A percentile compares a stretch with the other conserved stretches of the same genome.
Evolutionary conservation across 2,329 filamentous ascomycete species (phyloP).

Genomic region (Diaporthe sp.): DNA sequence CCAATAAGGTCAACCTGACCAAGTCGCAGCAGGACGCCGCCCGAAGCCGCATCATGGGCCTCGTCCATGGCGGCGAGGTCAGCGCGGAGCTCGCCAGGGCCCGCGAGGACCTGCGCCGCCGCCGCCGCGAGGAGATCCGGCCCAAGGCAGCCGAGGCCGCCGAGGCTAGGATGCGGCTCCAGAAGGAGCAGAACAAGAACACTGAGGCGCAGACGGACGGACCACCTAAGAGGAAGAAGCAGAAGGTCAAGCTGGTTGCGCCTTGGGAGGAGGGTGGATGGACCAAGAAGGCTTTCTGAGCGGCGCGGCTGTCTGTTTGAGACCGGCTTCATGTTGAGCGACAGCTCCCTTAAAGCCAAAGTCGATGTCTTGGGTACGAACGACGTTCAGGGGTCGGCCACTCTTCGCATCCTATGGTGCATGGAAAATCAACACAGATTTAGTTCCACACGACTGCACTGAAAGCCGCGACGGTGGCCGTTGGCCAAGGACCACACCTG

Average conservation of each 20-base stretch:
- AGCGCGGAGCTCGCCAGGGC: conserved; percentile 38
- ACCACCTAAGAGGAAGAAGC: conserved; percentile 22
- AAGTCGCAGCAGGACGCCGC: conserved; percentile 34
- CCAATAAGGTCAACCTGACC: conserved; percentile 40
- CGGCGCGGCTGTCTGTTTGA: neutral
- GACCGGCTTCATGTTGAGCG: too few species aligned
- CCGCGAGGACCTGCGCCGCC: conserved; percentile 37
- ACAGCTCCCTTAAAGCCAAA: neutral
- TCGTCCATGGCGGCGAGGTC: conserved; percentile 40
- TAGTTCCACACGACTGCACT: too few species aligned
- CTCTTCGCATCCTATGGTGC: neutral
- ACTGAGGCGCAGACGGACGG: neutral
- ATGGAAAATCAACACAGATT: neutral
- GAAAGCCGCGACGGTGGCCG: neutral
- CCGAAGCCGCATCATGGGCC: conserved; percentile 38
- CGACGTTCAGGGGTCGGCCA: too few species aligned
- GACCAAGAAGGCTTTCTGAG: conserved; percentile 26
- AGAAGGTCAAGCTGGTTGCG: conserved; percentile 37
- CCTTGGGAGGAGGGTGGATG: conserved; percentile 38
- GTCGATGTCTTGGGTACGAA: neutral
- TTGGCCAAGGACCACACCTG: neutral
- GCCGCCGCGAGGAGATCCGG: conserved; percentile 38
- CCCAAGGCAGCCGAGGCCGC: conserved; percentile 37
- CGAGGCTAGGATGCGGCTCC: conserved; percentile 29
- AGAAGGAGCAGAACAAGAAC: conserved; percentile 1